Evolutionary conservation across 2,329 filamentous ascomycete genomes (phyloP), one percentile per base, ranked within the genome.

Genomic region (Penicillium concentricum): DNA sequence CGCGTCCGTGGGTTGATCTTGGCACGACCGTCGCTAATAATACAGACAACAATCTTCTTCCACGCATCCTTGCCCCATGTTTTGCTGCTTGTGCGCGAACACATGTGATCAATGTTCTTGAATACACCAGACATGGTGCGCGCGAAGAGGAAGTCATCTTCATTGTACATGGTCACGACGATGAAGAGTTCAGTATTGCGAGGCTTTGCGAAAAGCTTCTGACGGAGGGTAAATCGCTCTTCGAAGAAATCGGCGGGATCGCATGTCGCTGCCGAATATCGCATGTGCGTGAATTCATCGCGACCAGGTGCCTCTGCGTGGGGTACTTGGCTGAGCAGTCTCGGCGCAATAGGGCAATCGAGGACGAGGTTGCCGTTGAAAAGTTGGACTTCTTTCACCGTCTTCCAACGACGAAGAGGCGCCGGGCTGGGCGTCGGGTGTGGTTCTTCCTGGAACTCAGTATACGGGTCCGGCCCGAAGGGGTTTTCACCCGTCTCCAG

Each of bases 51-150:
- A 67, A 99, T 97, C 81, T 99, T 99, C 81, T 99, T 97, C 94
- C 94, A 99, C 5, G 93, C 92, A 68, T 96, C 91, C 74, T 95
- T 94, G 64, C 94, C 94, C 94, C 94, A 99, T 0, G 93, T 97
- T 78, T 96, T 96, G 77, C 92, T 96, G 72, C 89, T 91, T 44
- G 88, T 91, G 48, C 93, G 86, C 59, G 90, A 91, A 76, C 94
- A 97, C 90, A 99, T 97, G 80, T 93, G 92, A 74, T 97, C 93
- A 65, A 99, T 91, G 74, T 99, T 99, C 79, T 99, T 97, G 81
- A 97, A 93, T 5, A 99, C 92, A 74, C 94, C 94, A 48, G 88
- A 90, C 91, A 99, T 91, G 5, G 94, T 97, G 41, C 94, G 87
- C 24, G 94, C 92, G 72, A 99, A 97, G 58, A 97, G 81, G 63